Evolutionary conservation across 2,329 filamentous ascomycete species (phyloP).

Genomic region (Sphaerulina musiva): DNA sequence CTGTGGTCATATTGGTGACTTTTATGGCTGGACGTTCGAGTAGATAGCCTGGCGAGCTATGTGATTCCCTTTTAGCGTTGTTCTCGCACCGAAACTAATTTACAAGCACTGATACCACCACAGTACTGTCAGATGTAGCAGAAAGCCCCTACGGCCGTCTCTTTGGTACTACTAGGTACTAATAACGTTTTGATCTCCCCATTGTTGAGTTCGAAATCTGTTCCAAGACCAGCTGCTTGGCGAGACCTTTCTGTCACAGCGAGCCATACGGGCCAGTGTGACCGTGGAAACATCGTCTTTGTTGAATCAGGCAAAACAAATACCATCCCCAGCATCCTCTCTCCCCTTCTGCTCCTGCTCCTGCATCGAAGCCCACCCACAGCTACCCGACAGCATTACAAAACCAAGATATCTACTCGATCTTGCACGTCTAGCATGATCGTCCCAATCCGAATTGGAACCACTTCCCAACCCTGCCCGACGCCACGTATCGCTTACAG

Average conservation of each 20-base stretch:
- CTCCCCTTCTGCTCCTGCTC: background rate
- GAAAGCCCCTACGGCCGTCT: slow-evolving; percentile 1
- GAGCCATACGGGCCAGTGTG: background rate
- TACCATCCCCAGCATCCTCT: no score
- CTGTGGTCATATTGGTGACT: slow-evolving; percentile 86
- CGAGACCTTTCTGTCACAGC: background rate
- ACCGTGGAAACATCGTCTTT: background rate
- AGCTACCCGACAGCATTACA: background rate
- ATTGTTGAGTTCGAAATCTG: no score
- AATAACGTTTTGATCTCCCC: background rate
- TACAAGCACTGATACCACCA: slow-evolving; percentile 14
- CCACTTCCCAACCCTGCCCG: background rate
- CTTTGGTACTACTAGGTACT: background rate
- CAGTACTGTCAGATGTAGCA: slow-evolving; percentile 7
- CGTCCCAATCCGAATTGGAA: no score
- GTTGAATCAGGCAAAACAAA: no score
- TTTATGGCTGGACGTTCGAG: slow-evolving; percentile 60
- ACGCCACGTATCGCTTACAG: background rate
- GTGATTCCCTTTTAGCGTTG: slow-evolving; percentile 5
- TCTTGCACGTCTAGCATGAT: no score
- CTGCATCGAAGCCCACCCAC: background rate
- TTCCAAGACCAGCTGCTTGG: background rate
- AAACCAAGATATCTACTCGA: no score
- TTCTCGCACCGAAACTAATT: slow-evolving; percentile 1
- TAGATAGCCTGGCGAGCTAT: slow-evolving; percentile 15